Conservation (phyloP, 495 filamentous ascomycete genomes). For the Filosporella fistucella region DNA sequence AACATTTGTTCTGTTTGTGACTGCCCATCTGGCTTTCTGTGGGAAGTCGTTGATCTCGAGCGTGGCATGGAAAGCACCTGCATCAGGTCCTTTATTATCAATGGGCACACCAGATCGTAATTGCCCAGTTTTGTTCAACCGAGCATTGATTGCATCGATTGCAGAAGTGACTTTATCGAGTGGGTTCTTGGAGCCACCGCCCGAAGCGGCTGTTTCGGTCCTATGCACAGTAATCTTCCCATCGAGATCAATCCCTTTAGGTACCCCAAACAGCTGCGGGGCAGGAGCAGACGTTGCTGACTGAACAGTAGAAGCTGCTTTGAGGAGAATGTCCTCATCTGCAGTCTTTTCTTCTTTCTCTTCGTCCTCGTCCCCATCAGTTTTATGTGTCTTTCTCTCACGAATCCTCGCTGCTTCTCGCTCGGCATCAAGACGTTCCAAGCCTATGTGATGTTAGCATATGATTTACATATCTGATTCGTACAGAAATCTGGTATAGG, state of each 20-base stretch:
- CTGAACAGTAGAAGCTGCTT: constrained; percentile 57
- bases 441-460: background rate
- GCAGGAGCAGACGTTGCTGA: constrained; percentile 40
- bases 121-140: constrained; percentile 79
- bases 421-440: constrained; percentile 67
- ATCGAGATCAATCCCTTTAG: constrained; percentile 58
- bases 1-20: constrained; percentile 98
- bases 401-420: constrained; percentile 78
- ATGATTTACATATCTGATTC: too few relatives aligned
- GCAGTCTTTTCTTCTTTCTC: constrained; percentile 72
- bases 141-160: constrained; percentile 79
- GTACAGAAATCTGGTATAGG: too few relatives aligned
- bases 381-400: constrained; percentile 85
- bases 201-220: constrained; percentile 51
- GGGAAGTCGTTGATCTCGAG: constrained; percentile 99
- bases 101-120: constrained; percentile 90
- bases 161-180: constrained; percentile 82
- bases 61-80: constrained; percentile 94
- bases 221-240: constrained; percentile 78
- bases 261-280: constrained; percentile 40
- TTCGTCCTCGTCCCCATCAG: constrained; percentile 84
- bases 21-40: constrained; percentile 97
- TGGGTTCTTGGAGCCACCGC: constrained; percentile 53
- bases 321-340: constrained; percentile 58
- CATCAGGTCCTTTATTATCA: constrained; percentile 97